Conservation (phyloP, 2,329 filamentous ascomycete genomes). For the Podosphaera xanthii region DNA sequence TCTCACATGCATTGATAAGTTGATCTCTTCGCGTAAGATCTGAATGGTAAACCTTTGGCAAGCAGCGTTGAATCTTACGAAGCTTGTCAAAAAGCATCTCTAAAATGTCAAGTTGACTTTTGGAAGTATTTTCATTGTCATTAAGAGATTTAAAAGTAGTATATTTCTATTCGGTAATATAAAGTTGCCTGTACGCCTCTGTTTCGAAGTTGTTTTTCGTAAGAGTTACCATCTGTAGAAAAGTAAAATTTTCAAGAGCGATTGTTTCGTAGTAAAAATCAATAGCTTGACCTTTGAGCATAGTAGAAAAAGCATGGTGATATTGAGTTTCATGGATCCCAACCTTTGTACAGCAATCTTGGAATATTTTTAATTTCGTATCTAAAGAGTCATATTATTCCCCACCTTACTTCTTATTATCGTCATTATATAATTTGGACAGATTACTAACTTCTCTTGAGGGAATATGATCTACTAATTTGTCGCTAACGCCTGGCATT, state of each 20-base stretch:
- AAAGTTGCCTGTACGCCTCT: too few species aligned
- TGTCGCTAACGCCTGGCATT: not conserved
- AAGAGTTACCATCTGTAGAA: not conserved
- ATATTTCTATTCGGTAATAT: too few species aligned
- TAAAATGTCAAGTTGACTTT: not conserved
- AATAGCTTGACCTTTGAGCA: not conserved
- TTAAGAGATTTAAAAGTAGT: not conserved
- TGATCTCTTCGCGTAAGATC: too few species aligned
- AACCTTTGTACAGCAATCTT: too few species aligned
- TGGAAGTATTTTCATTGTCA: not conserved
- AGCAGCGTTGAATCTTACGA: too few species aligned
- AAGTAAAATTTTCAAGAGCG: not conserved
- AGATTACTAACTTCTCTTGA: not conserved
- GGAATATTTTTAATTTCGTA: not conserved
- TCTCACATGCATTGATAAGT: too few species aligned
- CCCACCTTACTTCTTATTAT: not conserved
- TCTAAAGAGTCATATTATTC: not conserved
- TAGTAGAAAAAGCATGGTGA: not conserved
- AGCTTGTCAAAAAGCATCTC: not conserved
- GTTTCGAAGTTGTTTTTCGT: not conserved
- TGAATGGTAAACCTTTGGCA: too few species aligned
- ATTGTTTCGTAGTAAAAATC: not conserved
- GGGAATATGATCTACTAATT: not conserved
- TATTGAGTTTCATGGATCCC: not conserved
- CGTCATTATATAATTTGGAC: not conserved